Conservation (phyloP, 202 grass and related monocot species). For the Zoysia matrella region DNA sequence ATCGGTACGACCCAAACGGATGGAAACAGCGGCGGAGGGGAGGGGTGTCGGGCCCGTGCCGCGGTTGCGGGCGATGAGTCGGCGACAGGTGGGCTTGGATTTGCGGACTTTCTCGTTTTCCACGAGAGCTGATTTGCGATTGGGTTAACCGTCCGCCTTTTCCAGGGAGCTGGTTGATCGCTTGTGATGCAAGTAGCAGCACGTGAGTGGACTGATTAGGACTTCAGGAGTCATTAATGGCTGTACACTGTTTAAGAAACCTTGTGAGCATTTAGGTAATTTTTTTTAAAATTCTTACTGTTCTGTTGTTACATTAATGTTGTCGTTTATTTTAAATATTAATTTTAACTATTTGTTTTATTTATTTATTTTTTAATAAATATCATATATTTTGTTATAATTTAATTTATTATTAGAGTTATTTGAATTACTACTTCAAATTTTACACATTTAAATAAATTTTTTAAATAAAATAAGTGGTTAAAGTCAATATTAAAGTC, state of each 20-base stretch:
- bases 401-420: too few relatives aligned
- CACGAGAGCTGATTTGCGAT: neutral
- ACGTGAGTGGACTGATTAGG: neutral
- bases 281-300: too few relatives aligned
- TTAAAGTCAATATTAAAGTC: too few relatives aligned
- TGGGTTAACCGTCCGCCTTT: neutral
- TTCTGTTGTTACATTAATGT: too few relatives aligned
- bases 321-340: too few relatives aligned
- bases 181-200: neutral
- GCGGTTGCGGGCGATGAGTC: neutral
- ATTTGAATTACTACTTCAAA: too few relatives aligned
- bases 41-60: neutral
- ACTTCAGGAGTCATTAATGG: neutral
- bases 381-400: too few relatives aligned
- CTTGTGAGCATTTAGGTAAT: neutral
- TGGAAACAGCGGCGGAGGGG: constrained; percentile 1
- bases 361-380: too few relatives aligned
- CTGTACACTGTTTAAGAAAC: neutral
- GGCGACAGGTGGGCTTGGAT: neutral
- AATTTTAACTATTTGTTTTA: too few relatives aligned
- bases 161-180: neutral
- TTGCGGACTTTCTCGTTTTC: neutral
- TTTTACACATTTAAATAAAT: too few relatives aligned
- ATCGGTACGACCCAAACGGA: too few relatives aligned
- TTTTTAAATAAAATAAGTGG: too few relatives aligned